These are phyloP conservation scores for Dactylellina drechsleri DNA, from an alignment of 2,329 filamentous ascomycete genomes.

Conservation along the genomic window DNA sequence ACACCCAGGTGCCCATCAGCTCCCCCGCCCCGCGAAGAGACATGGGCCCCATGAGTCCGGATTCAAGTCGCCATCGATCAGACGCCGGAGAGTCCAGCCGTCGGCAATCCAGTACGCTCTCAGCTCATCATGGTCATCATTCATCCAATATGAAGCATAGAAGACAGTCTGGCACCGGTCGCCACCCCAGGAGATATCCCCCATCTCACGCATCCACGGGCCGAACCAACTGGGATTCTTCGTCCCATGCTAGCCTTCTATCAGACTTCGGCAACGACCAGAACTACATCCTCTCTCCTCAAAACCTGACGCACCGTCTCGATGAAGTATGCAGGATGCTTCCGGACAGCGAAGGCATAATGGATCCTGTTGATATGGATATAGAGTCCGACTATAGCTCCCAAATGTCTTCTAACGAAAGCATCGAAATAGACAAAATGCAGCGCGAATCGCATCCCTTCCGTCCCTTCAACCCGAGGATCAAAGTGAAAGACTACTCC, in stretches of 20 bases:
- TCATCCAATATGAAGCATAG: background rate
- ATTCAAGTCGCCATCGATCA: constrained; percentile 19
- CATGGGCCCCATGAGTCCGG: constrained; percentile 22
- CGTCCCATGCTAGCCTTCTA: constrained; percentile 14
- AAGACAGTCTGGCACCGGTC: constrained; percentile 17
- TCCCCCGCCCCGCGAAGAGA: constrained; percentile 6
- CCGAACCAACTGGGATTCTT: constrained; percentile 27
- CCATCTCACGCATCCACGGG: constrained; percentile 18
- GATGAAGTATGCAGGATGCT: constrained; percentile 23
- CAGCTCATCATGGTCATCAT: constrained; percentile 3
- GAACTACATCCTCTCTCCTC: constrained; percentile 11
- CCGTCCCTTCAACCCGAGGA: constrained; percentile 30
- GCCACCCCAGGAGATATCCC: constrained; percentile 1
- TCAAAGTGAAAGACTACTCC: constrained; percentile 20
- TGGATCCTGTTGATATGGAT: constrained; percentile 29
- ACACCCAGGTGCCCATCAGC: background rate
- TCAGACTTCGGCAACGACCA: constrained; percentile 8
- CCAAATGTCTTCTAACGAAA: constrained; percentile 15
- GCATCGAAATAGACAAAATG: constrained; percentile 33
- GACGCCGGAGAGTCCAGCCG: constrained; percentile 22
- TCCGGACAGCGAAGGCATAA: constrained; percentile 28
- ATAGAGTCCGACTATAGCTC: constrained; percentile 20
- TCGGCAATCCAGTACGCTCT: background rate
- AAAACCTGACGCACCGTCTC: constrained; percentile 1
- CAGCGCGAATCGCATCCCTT: constrained; percentile 6